These are phyloP conservation scores for Apiospora marii DNA, from an alignment of 2,329 filamentous ascomycete genomes.

Conservation along the genomic window DNA sequence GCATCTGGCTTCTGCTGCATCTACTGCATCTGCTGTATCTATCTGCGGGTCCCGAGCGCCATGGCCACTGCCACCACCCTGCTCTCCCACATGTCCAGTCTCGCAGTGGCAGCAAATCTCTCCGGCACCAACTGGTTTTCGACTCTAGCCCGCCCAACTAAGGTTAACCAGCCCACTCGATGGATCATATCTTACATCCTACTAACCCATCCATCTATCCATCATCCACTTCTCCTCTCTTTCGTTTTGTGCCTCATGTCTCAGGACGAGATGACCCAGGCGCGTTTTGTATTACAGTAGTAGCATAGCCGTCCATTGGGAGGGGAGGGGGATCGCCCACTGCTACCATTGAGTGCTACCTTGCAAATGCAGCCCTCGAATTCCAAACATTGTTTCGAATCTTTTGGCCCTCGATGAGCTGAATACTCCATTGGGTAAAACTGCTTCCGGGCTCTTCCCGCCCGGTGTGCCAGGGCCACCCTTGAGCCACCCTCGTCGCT, in stretches of 20 bases:
- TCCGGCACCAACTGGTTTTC: too few relatives aligned
- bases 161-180: too few relatives aligned
- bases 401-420: neutral
- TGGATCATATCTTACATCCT: too few relatives aligned
- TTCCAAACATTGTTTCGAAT: constrained; percentile 1
- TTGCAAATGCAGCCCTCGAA: neutral
- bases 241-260: neutral
- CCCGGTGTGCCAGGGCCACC: neutral
- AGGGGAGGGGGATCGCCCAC: neutral
- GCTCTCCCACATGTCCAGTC: too few relatives aligned
- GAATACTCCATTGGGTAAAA: constrained; percentile 4
- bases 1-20: too few relatives aligned
- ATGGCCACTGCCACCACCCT: too few relatives aligned
- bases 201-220: neutral
- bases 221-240: neutral
- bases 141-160: too few relatives aligned
- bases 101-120: too few relatives aligned
- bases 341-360: neutral
- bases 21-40: too few relatives aligned
- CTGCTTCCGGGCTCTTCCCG: neutral
- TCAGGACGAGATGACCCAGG: neutral
- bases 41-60: too few relatives aligned
- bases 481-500: neutral
- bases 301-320: neutral
- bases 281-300: neutral